These are phyloP conservation scores for Phialophora macrospora DNA, from an alignment of 2,329 filamentous ascomycete genomes.

Conservation along the genomic window DNA sequence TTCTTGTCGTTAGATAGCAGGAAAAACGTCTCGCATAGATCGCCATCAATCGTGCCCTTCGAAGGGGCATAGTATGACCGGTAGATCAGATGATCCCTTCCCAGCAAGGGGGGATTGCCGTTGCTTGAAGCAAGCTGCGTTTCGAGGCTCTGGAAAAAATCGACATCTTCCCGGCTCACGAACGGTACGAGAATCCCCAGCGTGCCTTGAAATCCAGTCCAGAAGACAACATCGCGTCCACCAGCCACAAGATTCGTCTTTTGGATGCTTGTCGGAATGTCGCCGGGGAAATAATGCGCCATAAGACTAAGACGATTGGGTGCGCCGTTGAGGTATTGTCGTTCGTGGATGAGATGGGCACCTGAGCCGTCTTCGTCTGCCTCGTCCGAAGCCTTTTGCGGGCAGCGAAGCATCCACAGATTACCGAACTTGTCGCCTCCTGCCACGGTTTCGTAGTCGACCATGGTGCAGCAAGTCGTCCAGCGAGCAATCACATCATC, in stretches of 20 bases:
- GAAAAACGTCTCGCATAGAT: slow-evolving; percentile 90
- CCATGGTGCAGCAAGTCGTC: slow-evolving; percentile 89
- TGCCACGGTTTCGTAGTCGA: slow-evolving; percentile 94
- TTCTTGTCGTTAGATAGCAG: slow-evolving; percentile 86
- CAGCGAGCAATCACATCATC: slow-evolving; percentile 89
- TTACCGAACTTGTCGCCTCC: slow-evolving; percentile 99
- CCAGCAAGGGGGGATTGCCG: slow-evolving; percentile 85
- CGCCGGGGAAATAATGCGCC: slow-evolving; percentile 87
- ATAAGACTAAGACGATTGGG: slow-evolving; percentile 83
- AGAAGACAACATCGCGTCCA: slow-evolving; percentile 87
- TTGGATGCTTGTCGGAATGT: slow-evolving; percentile 87
- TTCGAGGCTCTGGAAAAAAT: slow-evolving; percentile 96
- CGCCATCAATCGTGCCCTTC: slow-evolving; percentile 95
- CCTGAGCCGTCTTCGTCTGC: slow-evolving; percentile 91
- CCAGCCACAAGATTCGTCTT: slow-evolving; percentile 90
- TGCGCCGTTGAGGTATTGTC: slow-evolving; percentile 86
- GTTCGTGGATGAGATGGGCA: slow-evolving; percentile 86
- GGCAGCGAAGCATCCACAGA: slow-evolving; percentile 87
- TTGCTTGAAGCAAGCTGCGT: slow-evolving; percentile 72
- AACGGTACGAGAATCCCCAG: slow-evolving; percentile 94
- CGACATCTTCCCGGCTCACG: slow-evolving; percentile 85
- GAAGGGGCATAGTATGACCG: slow-evolving; percentile 94
- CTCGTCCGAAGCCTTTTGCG: slow-evolving; percentile 81
- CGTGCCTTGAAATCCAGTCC: slow-evolving; percentile 93
- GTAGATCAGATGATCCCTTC: slow-evolving; percentile 94